Percentiles rank a stretch among this genome's conserved stretches.
phyloP scores from a whole-genome alignment of 2,329 filamentous ascomycete genomes.

The Arthrobotrys conoides region DNA sequence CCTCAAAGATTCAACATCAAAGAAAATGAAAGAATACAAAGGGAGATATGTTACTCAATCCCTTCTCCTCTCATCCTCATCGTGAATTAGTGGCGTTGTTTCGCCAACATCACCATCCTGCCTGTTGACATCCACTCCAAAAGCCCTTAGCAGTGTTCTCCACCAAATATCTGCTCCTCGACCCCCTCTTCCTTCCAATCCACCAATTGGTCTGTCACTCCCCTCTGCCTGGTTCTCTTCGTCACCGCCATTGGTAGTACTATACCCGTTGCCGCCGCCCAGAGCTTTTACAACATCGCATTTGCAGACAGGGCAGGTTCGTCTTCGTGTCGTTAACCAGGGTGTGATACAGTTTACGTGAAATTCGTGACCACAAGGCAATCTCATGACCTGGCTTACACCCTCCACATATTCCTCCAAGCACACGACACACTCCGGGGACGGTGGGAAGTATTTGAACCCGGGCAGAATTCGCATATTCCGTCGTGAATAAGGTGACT shows the following conservation, averaged over 20 bases:
- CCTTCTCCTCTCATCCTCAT: slow-evolving; percentile 41
- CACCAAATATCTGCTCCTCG: slow-evolving; percentile 39
- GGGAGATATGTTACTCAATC: slow-evolving; percentile 32
- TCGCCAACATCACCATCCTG: slow-evolving; percentile 38
- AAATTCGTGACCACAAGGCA: slow-evolving; percentile 98
- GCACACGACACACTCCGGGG: slow-evolving; percentile 93
- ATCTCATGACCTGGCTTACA: slow-evolving; percentile 93
- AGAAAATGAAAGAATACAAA: neutral
- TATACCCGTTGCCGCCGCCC: slow-evolving; percentile 46
- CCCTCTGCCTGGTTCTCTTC: slow-evolving; percentile 31
- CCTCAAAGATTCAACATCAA: neutral
- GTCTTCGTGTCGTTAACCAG: slow-evolving; percentile 93
- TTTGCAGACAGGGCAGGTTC: slow-evolving; percentile 99
- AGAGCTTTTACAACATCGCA: slow-evolving; percentile 82
- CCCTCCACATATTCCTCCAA: slow-evolving; percentile 96
- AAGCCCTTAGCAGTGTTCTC: slow-evolving; percentile 29
- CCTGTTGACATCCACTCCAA: slow-evolving; percentile 26
- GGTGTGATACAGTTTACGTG: slow-evolving; percentile 98
- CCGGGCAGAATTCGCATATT: slow-evolving; percentile 68
- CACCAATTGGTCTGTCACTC: slow-evolving; percentile 31
- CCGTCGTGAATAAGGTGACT: slow-evolving; percentile 33
- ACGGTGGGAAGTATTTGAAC: slow-evolving; percentile 68
- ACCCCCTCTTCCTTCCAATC: slow-evolving; percentile 19
- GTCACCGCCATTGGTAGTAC: slow-evolving; percentile 27
- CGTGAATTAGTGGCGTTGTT: slow-evolving; percentile 49